Percentiles rank a stretch among this genome's conserved stretches.
These are phyloP conservation scores for Cutaneotrichosporon curvatum DNA, from an alignment of 1,284 basidiomycete genomes.

Conservation along the genomic window DNA sequence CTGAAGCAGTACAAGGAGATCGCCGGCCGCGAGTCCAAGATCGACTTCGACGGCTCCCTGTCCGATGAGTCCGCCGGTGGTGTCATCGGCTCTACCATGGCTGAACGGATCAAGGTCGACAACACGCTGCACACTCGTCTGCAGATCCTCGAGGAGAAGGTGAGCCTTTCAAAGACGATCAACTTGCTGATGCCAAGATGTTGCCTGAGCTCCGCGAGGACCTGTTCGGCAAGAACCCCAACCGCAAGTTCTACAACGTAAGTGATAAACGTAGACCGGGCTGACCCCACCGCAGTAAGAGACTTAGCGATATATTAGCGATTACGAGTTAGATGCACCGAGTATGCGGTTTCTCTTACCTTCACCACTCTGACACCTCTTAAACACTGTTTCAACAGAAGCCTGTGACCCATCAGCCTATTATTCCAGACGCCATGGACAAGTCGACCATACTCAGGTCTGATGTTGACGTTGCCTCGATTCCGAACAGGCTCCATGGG, in stretches of 20 bases:
- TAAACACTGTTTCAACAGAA: too few relatives aligned
- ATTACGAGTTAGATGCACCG: slow-evolving; percentile 12
- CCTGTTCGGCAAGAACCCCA: slow-evolving; percentile 76
- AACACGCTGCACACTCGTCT: slow-evolving; percentile 87
- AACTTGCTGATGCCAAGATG: slow-evolving; percentile 56
- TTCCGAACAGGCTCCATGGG: too few relatives aligned
- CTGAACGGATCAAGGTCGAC: slow-evolving; percentile 73
- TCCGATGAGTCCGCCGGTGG: slow-evolving; percentile 76
- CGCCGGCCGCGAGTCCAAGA: slow-evolving; percentile 61
- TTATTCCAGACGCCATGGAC: too few relatives aligned
- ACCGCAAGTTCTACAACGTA: slow-evolving; percentile 71
- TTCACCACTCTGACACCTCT: too few relatives aligned
- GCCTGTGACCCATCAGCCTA: too few relatives aligned
- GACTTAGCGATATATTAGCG: neutral
- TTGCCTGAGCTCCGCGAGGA: slow-evolving; percentile 79
- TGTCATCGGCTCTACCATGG: slow-evolving; percentile 64
- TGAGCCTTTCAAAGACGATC: slow-evolving; percentile 44
- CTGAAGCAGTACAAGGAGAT: slow-evolving; percentile 41
- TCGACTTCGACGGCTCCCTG: slow-evolving; percentile 61
- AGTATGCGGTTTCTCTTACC: neutral
- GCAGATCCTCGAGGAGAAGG: slow-evolving; percentile 77
- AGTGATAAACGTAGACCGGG: slow-evolving; percentile 15
- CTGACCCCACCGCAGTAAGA: slow-evolving; percentile 7
- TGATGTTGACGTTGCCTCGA: too few relatives aligned
- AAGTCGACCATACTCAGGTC: too few relatives aligned